Percentiles rank a stretch among this genome's conserved stretches.
phyloP scores from a whole-genome alignment of 768 basidiomycete species.

The Aureoboletus auriporus region DNA sequence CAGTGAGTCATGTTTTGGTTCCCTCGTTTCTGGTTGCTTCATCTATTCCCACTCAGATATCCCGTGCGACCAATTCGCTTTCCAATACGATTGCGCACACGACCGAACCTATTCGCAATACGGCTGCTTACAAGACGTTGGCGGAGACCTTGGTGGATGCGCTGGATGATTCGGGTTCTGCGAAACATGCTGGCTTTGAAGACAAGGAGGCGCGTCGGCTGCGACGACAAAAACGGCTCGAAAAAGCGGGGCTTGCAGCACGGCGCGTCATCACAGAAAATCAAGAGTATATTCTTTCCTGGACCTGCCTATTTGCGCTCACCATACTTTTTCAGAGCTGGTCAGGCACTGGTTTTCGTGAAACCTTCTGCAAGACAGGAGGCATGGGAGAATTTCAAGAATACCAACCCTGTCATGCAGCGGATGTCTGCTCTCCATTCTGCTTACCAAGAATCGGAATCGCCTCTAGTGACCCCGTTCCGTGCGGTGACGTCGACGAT shows the following conservation, averaged over 20 bases:
- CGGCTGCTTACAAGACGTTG: slow-evolving; percentile 88
- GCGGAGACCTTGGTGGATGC: slow-evolving; percentile 89
- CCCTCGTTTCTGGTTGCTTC: background rate
- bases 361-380: slow-evolving; percentile 77
- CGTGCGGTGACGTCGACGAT: slow-evolving; percentile 82
- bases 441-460: slow-evolving; percentile 89
- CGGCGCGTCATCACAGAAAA: slow-evolving; percentile 59
- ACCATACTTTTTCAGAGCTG: slow-evolving; percentile 57
- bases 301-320: background rate
- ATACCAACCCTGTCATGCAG: slow-evolving; percentile 73
- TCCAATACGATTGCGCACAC: slow-evolving; percentile 83
- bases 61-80: slow-evolving; percentile 79
- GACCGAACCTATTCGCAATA: slow-evolving; percentile 96
- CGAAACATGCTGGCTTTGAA: slow-evolving; percentile 94
- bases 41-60: slow-evolving; percentile 50
- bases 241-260: slow-evolving; percentile 70
- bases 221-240: slow-evolving; percentile 74
- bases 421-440: slow-evolving; percentile 55
- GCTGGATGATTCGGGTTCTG: slow-evolving; percentile 88
- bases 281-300: slow-evolving; percentile 60
- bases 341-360: slow-evolving; percentile 79
- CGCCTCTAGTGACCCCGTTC: slow-evolving; percentile 76
- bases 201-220: slow-evolving; percentile 87
- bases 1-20: slow-evolving; percentile 44
- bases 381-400: slow-evolving; percentile 76